phyloP scores from a whole-genome alignment of 768 basidiomycete species.

The Psilocybe tampanensis region DNA sequence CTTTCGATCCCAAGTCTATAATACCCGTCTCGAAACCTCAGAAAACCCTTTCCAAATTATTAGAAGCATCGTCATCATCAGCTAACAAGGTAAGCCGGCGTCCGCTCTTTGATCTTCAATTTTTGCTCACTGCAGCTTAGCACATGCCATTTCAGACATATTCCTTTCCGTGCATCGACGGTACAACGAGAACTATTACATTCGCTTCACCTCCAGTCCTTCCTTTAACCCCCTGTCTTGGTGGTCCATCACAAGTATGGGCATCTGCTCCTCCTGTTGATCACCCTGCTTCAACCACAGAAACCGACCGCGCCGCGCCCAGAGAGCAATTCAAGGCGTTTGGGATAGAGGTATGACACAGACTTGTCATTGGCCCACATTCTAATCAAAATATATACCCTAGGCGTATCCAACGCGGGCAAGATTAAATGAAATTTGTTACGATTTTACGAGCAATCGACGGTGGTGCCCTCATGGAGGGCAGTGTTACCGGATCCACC shows the following conservation, averaged over 20 bases:
- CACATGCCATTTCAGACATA: slow-evolving; percentile 1
- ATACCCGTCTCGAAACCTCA: slow-evolving; percentile 17
- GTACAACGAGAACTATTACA: slow-evolving; percentile 10
- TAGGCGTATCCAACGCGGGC: slow-evolving; percentile 35
- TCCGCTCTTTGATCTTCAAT: neutral
- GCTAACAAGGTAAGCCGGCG: slow-evolving; percentile 14
- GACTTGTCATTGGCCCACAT: neutral
- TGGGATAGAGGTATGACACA: slow-evolving; percentile 23
- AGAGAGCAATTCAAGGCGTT: slow-evolving; percentile 22
- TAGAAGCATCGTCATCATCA: slow-evolving; percentile 15
- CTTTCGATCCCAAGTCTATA: slow-evolving; percentile 23
- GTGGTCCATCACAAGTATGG: neutral
- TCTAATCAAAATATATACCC: neutral
- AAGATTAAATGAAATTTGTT: slow-evolving; percentile 30
- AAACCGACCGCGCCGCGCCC: neutral
- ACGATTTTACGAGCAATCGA: slow-evolving; percentile 23
- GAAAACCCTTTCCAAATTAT: slow-evolving; percentile 16
- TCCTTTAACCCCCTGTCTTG: neutral
- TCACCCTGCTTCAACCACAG: neutral
- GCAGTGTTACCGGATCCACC: slow-evolving; percentile 33
- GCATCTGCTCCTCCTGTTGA: neutral
- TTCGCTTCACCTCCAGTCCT: neutral
- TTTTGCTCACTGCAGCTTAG: neutral
- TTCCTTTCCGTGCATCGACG: slow-evolving; percentile 19
- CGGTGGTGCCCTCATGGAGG: slow-evolving; percentile 21